Evolutionary conservation across 768 basidiomycete species (phyloP).

Genomic region (Termitomyces sp.): DNA sequence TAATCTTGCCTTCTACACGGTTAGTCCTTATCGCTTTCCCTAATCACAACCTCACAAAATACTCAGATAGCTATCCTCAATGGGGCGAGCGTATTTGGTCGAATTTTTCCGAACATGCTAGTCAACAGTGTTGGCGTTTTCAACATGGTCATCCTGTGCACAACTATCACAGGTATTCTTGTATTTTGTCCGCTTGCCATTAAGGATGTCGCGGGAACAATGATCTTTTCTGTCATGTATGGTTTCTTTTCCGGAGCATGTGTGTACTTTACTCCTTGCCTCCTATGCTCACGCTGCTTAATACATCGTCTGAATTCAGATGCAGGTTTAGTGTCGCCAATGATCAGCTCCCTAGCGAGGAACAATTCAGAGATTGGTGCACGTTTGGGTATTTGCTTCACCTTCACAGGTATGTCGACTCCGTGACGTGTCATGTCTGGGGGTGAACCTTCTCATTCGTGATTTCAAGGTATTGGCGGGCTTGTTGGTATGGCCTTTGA

Average conservation of each 20-base stretch:
- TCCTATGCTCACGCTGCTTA: neutral
- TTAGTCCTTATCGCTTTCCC: constrained; percentile 24
- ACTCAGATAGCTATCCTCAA: constrained; percentile 52
- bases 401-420: constrained; percentile 32
- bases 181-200: constrained; percentile 10
- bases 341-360: constrained; percentile 31
- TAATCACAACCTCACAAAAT: neutral
- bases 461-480: constrained; percentile 5
- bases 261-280: neutral
- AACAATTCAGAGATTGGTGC: constrained; percentile 45
- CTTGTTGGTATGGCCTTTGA: constrained; percentile 2
- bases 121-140: constrained; percentile 46
- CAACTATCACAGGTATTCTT: constrained; percentile 1
- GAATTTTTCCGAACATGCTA: constrained; percentile 43
- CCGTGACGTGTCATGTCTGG: neutral
- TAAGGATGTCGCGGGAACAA: constrained; percentile 1
- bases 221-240: constrained; percentile 8
- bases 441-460: neutral
- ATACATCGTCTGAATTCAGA: neutral
- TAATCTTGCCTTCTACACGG: constrained; percentile 43
- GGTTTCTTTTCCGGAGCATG: constrained; percentile 12
- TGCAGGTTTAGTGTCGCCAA: constrained; percentile 6
- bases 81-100: constrained; percentile 47
- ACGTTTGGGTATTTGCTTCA: constrained; percentile 44
- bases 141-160: constrained; percentile 33